phyloP scores from a whole-genome alignment of 2,329 filamentous ascomycete genomes.

The Claviceps arundinis region DNA sequence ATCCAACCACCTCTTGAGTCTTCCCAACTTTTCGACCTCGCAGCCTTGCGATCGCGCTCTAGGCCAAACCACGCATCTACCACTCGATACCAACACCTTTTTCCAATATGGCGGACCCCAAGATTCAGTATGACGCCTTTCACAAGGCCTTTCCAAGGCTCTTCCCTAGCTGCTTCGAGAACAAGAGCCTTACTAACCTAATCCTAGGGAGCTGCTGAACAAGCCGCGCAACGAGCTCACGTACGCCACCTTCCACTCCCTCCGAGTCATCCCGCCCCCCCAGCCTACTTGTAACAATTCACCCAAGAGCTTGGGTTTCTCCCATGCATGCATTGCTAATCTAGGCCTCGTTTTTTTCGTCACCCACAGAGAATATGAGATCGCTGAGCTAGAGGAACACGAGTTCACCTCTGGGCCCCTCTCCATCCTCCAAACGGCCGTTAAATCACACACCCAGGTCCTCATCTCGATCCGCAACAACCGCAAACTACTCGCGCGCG shows the following conservation, averaged over 20 bases:
- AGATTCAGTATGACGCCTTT: conserved; percentile 51
- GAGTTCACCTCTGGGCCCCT: conserved; percentile 44
- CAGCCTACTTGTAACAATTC: not conserved
- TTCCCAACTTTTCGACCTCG: conserved; percentile 20
- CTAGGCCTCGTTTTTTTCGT: too few species aligned
- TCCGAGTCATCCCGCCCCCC: not conserved
- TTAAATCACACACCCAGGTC: conserved; percentile 87
- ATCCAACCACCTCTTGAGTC: conserved; percentile 11
- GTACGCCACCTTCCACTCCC: conserved; percentile 37
- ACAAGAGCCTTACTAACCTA: conserved; percentile 14
- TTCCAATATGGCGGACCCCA: conserved; percentile 47
- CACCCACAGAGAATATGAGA: conserved; percentile 66
- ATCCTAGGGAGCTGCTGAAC: conserved; percentile 64
- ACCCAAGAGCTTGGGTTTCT: too few species aligned
- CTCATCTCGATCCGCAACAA: conserved; percentile 97
- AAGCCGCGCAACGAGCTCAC: conserved; percentile 87
- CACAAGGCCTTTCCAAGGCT: too few species aligned
- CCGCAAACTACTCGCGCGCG: conserved; percentile 88
- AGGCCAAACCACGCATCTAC: conserved; percentile 6
- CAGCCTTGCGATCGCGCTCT: conserved; percentile 20
- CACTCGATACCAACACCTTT: conserved; percentile 6
- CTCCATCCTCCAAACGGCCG: conserved; percentile 92
- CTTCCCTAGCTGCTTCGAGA: too few species aligned
- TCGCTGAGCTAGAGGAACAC: conserved; percentile 53
- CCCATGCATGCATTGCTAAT: too few species aligned